Evolutionary conservation across 345 rosid genomes (phyloP).

Genomic region (Rhodomyrtus tomentosa): DNA sequence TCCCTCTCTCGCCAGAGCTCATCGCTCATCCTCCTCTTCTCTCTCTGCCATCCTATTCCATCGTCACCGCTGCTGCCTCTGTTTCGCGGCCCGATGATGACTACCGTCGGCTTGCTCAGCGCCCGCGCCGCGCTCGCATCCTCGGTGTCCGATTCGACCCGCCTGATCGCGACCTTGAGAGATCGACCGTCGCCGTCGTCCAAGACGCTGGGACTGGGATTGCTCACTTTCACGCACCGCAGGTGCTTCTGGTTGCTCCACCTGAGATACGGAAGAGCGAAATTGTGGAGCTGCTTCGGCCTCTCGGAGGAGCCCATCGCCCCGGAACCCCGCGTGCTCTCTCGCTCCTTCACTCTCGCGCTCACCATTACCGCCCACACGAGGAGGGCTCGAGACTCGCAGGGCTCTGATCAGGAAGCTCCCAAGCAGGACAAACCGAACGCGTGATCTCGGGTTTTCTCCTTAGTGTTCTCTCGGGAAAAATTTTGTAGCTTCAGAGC

Average conservation of each 20-base stretch:
- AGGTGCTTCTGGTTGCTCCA: constrained; percentile 43
- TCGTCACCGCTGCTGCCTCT: constrained; percentile 5
- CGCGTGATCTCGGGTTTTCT: background rate
- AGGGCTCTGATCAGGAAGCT: background rate
- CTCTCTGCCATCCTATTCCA: constrained; percentile 11
- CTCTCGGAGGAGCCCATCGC: constrained; percentile 28
- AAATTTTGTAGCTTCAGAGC: background rate
- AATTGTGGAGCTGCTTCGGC: constrained; percentile 42
- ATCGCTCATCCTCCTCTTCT: constrained; percentile 45
- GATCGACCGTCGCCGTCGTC: constrained; percentile 6
- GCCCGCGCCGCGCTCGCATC: background rate
- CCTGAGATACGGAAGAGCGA: constrained; percentile 33
- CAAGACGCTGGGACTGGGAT: constrained; percentile 3
- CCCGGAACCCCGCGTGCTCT: constrained; percentile 4
- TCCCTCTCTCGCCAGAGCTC: constrained; percentile 46
- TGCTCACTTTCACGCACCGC: constrained; percentile 23
- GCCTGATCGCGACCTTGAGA: background rate
- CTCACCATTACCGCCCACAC: background rate
- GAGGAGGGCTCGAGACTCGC: background rate
- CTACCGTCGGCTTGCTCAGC: background rate
- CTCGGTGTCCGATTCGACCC: background rate
- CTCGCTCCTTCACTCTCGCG: constrained; percentile 3
- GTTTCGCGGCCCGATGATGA: background rate
- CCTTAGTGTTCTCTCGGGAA: background rate
- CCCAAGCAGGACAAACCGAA: background rate